phyloP scores from a whole-genome alignment of 805 yeast genomes.

The Starmera dryadoides region DNA sequence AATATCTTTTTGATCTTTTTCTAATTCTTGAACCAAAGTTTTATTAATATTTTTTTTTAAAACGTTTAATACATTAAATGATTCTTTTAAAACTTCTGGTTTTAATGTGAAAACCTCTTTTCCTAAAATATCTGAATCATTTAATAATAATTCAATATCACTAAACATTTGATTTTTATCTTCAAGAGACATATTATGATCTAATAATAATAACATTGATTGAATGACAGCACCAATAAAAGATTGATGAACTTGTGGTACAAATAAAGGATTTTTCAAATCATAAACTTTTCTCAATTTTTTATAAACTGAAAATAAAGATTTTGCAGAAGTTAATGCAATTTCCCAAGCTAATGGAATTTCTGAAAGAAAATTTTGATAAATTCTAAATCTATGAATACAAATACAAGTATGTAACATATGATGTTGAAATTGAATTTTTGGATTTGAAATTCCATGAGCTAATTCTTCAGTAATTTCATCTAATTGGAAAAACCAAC shows the following conservation, averaged over 20 bases:
- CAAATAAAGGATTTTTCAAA: conserved; percentile 19
- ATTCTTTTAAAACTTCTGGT: conserved; percentile 21
- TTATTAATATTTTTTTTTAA: conserved; percentile 18
- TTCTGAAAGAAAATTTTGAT: conserved; percentile 20
- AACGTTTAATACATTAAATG: conserved; percentile 20
- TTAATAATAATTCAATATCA: conserved; percentile 20
- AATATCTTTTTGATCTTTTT: conserved; percentile 20
- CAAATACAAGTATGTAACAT: conserved; percentile 24
- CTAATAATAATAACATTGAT: conserved; percentile 22
- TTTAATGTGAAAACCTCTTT: conserved; percentile 17
- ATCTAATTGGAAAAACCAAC: conserved; percentile 21
- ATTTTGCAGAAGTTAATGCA: conserved; percentile 17
- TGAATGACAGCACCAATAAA: conserved; percentile 26
- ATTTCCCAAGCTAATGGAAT: conserved; percentile 23
- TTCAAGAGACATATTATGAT: conserved; percentile 9
- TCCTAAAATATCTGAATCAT: conserved; percentile 17
- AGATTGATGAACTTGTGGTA: conserved; percentile 25
- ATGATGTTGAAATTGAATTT: conserved; percentile 23
- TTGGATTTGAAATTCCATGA: conserved; percentile 11
- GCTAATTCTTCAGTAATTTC: conserved; percentile 17
- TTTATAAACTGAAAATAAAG: conserved; percentile 21
- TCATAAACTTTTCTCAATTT: conserved; percentile 16
- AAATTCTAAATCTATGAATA: conserved; percentile 23
- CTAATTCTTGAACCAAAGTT: conserved; percentile 17
- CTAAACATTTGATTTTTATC: conserved; percentile 15